Evolutionary conservation across 345 rosid species (phyloP).

Genomic region (Mangifera indica): DNA sequence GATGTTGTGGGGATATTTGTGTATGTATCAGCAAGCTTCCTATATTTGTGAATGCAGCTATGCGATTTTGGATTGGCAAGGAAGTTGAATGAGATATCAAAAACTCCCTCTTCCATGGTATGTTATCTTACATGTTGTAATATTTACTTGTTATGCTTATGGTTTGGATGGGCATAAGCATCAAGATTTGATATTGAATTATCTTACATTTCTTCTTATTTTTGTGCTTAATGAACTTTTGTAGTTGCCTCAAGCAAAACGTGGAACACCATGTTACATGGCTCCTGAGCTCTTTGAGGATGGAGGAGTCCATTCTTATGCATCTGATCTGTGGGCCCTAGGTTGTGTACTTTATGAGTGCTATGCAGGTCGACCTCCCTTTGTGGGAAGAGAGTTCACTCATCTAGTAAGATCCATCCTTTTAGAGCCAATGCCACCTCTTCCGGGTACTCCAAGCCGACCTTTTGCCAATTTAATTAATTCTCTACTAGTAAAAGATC

Average conservation of each 20-base stretch:
- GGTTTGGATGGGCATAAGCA: slow-evolving; percentile 10
- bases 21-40: slow-evolving; percentile 10
- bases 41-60: slow-evolving; percentile 57
- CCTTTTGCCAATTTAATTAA: slow-evolving; percentile 73
- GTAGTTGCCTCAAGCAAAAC: slow-evolving; percentile 80
- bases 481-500: slow-evolving; percentile 92
- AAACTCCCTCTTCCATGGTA: slow-evolving; percentile 71
- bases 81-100: slow-evolving; percentile 69
- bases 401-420: slow-evolving; percentile 85
- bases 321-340: slow-evolving; percentile 97
- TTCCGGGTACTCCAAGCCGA: slow-evolving; percentile 83
- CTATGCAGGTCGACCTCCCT: slow-evolving; percentile 91
- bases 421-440: slow-evolving; percentile 85
- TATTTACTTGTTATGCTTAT: background rate
- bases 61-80: slow-evolving; percentile 97
- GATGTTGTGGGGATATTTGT: slow-evolving; percentile 16
- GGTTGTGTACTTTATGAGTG: slow-evolving; percentile 97
- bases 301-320: slow-evolving; percentile 95
- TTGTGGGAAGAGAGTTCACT: slow-evolving; percentile 81
- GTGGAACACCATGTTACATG: slow-evolving; percentile 98
- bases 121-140: slow-evolving; percentile 15
- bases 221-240: slow-evolving; percentile 20
- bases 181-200: background rate
- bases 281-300: slow-evolving; percentile 99
- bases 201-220: background rate